Evolutionary conservation across 2,329 filamentous ascomycete species (phyloP).

Genomic region (Ascosphaera apis): DNA sequence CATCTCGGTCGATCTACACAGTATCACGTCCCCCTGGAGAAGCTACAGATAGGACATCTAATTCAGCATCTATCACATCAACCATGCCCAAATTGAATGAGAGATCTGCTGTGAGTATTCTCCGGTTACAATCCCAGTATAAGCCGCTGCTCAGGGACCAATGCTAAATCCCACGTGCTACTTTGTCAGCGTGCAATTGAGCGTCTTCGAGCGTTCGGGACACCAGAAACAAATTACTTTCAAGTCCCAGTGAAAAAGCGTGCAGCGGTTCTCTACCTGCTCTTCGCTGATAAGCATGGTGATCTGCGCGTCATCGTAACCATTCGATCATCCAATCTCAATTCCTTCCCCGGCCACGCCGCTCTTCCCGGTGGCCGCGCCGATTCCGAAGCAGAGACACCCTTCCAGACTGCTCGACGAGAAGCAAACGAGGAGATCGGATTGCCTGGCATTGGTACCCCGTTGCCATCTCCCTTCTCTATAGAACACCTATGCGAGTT

Average conservation of each 20-base stretch:
- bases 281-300: constrained; percentile 65
- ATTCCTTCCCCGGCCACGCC: constrained; percentile 56
- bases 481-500: constrained; percentile 76
- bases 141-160: not conserved
- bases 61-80: too few relatives aligned
- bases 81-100: not conserved
- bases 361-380: constrained; percentile 58
- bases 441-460: constrained; percentile 39
- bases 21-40: too few relatives aligned
- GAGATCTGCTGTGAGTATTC: not conserved
- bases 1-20: too few relatives aligned
- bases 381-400: constrained; percentile 29
- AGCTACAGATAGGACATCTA: too few relatives aligned
- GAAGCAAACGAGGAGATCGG: constrained; percentile 91
- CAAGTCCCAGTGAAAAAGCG: constrained; percentile 38
- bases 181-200: constrained; percentile 26
- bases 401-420: constrained; percentile 61
- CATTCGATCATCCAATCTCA: constrained; percentile 34
- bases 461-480: constrained; percentile 52
- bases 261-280: constrained; percentile 67
- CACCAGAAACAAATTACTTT: constrained; percentile 34
- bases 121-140: not conserved
- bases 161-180: not conserved
- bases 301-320: constrained; percentile 47
- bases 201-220: constrained; percentile 30